Evolutionary conservation across 2,329 filamentous ascomycete species (phyloP), one percentile per base, ranked within the genome.

Genomic region (Xylaria sp.): DNA sequence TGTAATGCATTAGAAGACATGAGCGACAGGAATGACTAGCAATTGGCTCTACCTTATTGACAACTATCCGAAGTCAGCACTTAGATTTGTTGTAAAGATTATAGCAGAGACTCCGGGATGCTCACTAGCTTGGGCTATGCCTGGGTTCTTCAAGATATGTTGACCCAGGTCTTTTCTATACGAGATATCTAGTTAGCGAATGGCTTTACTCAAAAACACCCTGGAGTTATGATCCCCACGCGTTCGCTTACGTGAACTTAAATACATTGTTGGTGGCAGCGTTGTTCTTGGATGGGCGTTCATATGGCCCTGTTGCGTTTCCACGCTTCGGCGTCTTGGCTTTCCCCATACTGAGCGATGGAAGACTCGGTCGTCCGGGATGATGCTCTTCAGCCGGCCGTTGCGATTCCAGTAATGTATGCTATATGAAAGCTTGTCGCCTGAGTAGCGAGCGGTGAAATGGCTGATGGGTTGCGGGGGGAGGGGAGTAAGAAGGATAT

Each of bases 191-290:
- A 17, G 25, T 66, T 29, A 61, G 56, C 19, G 4, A 6, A 27
- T 27, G 27, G 21, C 17, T 25, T 29, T 47, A 8, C 40, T 17
- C 35, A 13, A 38, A 35, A 1, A 37, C 15, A 7, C 27, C 1
- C 17, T 3, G 13, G 3, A 6, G n/a, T 21, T 17, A 15, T 8
- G 8, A 17, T 33, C 29, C 11, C 44, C 19, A 13, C 3, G 3
- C 5, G 3, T 10, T 3, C 2, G 58, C 62, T 58, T 4, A 64
- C 62, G 62, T 97, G 87, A 97, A 96, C 76, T 96, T 96, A 86
- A 98, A 98, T 77, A 97, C 92, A 71, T 91, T 93, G 80, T 96
- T 93, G 72, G 81, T 81, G 60, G 74, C 72, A 9, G 75, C 70
- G 13, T 51, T 58, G 13, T 66, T 65, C 54, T 77, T 73, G 55